phyloP scores from a whole-genome alignment of 495 filamentous ascomycete species.

The Tuber calosporum region DNA sequence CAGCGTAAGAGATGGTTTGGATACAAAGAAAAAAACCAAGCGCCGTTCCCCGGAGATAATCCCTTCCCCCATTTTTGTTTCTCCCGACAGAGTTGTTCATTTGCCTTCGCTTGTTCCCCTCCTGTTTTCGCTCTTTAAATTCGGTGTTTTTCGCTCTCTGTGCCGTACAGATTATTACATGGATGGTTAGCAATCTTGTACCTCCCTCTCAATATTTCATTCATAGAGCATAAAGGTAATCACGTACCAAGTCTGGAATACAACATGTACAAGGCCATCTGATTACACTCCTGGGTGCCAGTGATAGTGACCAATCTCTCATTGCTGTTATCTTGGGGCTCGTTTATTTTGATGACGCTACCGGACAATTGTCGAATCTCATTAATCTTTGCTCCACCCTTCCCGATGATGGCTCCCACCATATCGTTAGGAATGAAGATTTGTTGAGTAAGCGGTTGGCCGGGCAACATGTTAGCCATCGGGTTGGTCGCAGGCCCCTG shows the following conservation, averaged over 20 bases:
- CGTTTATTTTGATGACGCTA: conserved; percentile 99
- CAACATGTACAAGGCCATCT: conserved; percentile 98
- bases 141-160: conserved; percentile 79
- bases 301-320: conserved; percentile 96
- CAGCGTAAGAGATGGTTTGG: conserved; percentile 38
- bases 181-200: conserved; percentile 19
- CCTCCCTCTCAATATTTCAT: conserved; percentile 22
- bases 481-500: conserved; percentile 55
- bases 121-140: conserved; percentile 45
- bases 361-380: conserved; percentile 94
- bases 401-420: conserved; percentile 98
- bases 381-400: conserved; percentile 98
- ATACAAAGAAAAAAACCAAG: conserved; percentile 39
- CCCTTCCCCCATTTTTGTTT: conserved; percentile 26
- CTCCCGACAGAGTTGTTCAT: background rate
- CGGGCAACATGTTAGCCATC: conserved; percentile 67
- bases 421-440: conserved; percentile 99
- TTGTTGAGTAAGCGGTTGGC: conserved; percentile 88
- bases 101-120: background rate
- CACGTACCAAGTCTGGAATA: conserved; percentile 90
- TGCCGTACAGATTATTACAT: conserved; percentile 38
- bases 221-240: conserved; percentile 24
- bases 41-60: conserved; percentile 29
- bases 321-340: conserved; percentile 97
- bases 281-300: conserved; percentile 93